Conservation (phyloP, 176 grass and related monocot species). For the Phyllostachys edulis region DNA sequence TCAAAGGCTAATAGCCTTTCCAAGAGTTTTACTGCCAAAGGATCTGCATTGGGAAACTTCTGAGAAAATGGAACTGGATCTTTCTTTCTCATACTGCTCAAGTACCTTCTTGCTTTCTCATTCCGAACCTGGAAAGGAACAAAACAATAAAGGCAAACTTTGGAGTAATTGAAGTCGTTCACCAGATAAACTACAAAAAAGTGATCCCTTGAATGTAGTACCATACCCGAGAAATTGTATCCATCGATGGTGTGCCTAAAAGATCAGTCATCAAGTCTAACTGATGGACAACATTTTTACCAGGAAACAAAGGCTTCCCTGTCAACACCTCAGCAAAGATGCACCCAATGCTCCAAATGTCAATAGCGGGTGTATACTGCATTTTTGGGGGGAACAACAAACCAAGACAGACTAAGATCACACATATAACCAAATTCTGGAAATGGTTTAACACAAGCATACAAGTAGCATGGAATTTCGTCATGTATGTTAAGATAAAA, state of each 20-base stretch:
- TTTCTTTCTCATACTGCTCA: constrained; percentile 97
- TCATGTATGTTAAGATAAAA: background rate
- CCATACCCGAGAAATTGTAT: constrained; percentile 94
- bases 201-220: background rate
- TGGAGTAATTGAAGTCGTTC: background rate
- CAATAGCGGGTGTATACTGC: constrained; percentile 99
- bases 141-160: background rate
- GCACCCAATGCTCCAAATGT: constrained; percentile 99
- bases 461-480: background rate
- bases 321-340: constrained; percentile 98
- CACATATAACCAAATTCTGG: background rate
- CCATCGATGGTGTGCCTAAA: constrained; percentile 77
- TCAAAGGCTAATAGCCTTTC: constrained; percentile 89
- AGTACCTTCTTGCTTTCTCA: constrained; percentile 95
- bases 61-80: constrained; percentile 78
- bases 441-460: background rate
- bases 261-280: constrained; percentile 99
- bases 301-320: constrained; percentile 97
- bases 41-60: constrained; percentile 89
- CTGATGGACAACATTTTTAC: constrained; percentile 99
- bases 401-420: constrained; percentile 19
- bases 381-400: constrained; percentile 35
- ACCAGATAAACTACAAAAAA: background rate
- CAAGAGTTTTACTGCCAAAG: constrained; percentile 83
- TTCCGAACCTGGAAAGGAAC: constrained; percentile 68